These are phyloP conservation scores for Calcarisporium arbuscula DNA, from an alignment of 2,329 filamentous ascomycete genomes.

Conservation along the genomic window DNA sequence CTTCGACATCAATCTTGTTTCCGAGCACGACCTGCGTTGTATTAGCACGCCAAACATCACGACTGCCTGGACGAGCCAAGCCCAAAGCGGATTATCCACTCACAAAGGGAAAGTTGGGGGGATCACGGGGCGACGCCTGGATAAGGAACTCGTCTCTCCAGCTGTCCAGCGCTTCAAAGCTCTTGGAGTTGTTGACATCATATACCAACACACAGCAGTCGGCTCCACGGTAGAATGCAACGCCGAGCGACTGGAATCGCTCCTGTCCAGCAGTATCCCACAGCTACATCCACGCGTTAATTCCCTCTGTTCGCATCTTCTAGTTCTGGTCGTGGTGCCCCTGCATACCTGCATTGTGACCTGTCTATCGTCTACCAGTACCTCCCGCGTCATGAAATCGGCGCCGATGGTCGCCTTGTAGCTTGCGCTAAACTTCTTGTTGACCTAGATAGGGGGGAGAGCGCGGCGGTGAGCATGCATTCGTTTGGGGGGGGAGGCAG, in stretches of 20 bases:
- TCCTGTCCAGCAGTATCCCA: slow-evolving; percentile 98
- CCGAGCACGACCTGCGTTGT: slow-evolving; percentile 73
- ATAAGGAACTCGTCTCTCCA: slow-evolving; percentile 99
- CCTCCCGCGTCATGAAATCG: slow-evolving; percentile 97
- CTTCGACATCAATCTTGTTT: slow-evolving; percentile 98
- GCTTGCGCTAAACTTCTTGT: slow-evolving; percentile 99
- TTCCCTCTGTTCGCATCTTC: slow-evolving; percentile 1
- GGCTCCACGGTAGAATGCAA: slow-evolving; percentile 94
- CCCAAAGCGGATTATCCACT: slow-evolving; percentile 25
- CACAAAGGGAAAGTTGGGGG: slow-evolving; percentile 96
- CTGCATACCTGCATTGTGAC: slow-evolving; percentile 89
- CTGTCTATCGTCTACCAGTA: slow-evolving; percentile 90
- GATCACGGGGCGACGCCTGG: slow-evolving; percentile 91
- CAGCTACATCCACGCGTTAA: slow-evolving; percentile 49
- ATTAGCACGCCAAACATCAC: slow-evolving; percentile 12
- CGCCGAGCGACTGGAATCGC: slow-evolving; percentile 92
- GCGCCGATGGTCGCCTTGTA: slow-evolving; percentile 99
- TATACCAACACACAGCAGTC: slow-evolving; percentile 98
- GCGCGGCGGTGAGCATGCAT: slow-evolving; percentile 9
- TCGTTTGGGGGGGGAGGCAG: slow-evolving; percentile 1
- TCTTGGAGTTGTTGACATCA: slow-evolving; percentile 99
- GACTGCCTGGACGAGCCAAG: background rate
- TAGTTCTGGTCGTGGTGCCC: slow-evolving; percentile 5
- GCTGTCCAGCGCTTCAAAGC: slow-evolving; percentile 95
- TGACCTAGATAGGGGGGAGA: slow-evolving; percentile 61